Evolutionary conservation across 495 filamentous ascomycete genomes (phyloP), one percentile per base, ranked within the genome.

Genomic region (Wilcoxina mikolae): DNA sequence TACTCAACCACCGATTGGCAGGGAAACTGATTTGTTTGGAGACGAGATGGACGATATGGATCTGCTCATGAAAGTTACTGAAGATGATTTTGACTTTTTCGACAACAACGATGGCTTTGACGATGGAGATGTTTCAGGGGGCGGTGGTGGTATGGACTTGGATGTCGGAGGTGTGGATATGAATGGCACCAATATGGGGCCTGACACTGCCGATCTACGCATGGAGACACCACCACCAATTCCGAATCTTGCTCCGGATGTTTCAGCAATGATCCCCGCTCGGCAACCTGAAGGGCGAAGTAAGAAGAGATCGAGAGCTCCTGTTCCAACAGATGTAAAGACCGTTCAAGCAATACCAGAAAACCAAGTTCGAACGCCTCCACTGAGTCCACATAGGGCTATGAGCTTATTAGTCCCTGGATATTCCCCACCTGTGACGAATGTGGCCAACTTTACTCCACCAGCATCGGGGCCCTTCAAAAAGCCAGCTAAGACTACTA

Each of bases 1-100:
- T 11, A 35, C 54, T 2, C 58, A 58, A 3, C 53, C 43, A 9
- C 9, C 33, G 17, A 38, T 38, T 9, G 23, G 56, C 48, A 3
- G 22, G 51, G 50, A 65, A 65, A 48, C 62, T 1, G 62, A 61
- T 47, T 35, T 65, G 18, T 66, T 65, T 52, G 59, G 62, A 12
- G 62, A 56, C 1, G 57, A 57, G 27, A 60, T 65, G 61, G 61
- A 65, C n/a, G 62, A 65, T 51, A 29, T 51, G 35, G 63, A 66
- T 54, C 59, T 55, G 18, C 61, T 65, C 45, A 44, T 54, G 20
- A 57, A 57, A 4, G 57, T 66, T 26, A 66, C 64, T 2, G 64
- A 66, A 11, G 56, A 63, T 22, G 64, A 66, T 33, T 66, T 66
- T 33, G 59, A 55, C 23, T 66, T 66, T 47, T 66, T 66, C 56